A percentile compares a stretch with the other conserved stretches of the same genome.
phyloP scores from a whole-genome alignment of 306 rosid genomes.

The Casuarina glauca region DNA sequence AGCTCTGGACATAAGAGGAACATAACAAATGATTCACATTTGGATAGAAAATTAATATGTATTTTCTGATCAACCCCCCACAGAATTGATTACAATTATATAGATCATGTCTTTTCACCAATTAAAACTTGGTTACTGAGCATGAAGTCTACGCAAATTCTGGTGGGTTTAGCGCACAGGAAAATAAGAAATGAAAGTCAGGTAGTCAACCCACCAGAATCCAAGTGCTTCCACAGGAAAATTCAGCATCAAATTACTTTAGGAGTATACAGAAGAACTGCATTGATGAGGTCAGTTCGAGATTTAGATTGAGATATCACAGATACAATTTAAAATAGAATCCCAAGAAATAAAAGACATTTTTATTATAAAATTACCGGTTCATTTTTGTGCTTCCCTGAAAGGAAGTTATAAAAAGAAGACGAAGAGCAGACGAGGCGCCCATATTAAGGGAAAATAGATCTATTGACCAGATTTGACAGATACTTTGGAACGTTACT shows the following conservation, averaged over 20 bases:
- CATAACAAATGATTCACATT: neutral
- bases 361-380: neutral
- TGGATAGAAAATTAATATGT: neutral
- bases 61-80: neutral
- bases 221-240: neutral
- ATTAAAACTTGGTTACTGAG: neutral
- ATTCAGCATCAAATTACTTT: neutral
- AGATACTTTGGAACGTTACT: neutral
- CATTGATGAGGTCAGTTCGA: neutral
- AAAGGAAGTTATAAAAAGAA: neutral
- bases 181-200: neutral
- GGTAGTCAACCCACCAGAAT: neutral
- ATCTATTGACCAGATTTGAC: neutral
- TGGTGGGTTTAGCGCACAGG: neutral
- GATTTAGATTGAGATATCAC: neutral
- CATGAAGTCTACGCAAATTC: neutral
- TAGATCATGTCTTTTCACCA: neutral
- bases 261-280: neutral
- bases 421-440: neutral
- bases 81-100: neutral
- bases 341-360: neutral
- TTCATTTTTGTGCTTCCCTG: neutral
- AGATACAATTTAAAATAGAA: neutral
- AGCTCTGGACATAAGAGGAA: neutral
- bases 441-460: neutral